Conservation (phyloP, 2,329 filamentous ascomycete genomes). For the Blastomyces silverae region DNA sequence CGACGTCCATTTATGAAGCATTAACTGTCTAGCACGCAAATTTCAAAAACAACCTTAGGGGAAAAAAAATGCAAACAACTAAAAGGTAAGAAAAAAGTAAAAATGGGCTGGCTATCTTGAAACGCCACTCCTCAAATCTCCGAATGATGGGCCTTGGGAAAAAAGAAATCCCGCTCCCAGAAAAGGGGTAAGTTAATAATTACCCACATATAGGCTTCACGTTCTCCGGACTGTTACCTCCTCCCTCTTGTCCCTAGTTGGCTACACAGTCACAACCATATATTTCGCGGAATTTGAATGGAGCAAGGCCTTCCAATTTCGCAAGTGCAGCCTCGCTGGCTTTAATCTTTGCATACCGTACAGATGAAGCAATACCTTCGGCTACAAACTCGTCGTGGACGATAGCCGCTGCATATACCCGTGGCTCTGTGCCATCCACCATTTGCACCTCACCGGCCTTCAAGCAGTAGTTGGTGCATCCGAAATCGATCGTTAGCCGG, state of each 20-base stretch:
- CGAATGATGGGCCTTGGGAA: not conserved
- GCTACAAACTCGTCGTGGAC: slow-evolving; percentile 66
- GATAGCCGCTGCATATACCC: slow-evolving; percentile 64
- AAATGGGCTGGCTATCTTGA: not conserved
- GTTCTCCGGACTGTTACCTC: not conserved
- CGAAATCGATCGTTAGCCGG: slow-evolving; percentile 57
- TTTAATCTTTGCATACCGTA: slow-evolving; percentile 64
- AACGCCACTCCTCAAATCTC: not conserved
- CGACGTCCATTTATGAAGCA: not conserved
- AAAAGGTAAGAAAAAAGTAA: not conserved
- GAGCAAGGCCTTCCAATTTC: slow-evolving; percentile 44
- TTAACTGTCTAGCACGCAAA: too few species aligned
- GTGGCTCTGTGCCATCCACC: slow-evolving; percentile 41
- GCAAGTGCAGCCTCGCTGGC: slow-evolving; percentile 39
- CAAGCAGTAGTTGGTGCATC: slow-evolving; percentile 54
- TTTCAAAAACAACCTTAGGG: not conserved
- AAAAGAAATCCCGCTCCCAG: not conserved
- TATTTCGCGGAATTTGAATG: slow-evolving; percentile 53
- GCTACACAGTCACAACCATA: slow-evolving; percentile 59
- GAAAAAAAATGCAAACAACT: not conserved
- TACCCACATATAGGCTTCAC: slow-evolving; percentile 5
- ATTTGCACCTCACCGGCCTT: slow-evolving; percentile 42
- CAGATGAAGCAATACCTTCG: slow-evolving; percentile 55
- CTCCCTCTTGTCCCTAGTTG: slow-evolving; percentile 16
- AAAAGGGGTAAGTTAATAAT: not conserved